Evolutionary conservation across 495 filamentous ascomycete species (phyloP).

Genomic region (Barbatosphaeria neglecta): DNA sequence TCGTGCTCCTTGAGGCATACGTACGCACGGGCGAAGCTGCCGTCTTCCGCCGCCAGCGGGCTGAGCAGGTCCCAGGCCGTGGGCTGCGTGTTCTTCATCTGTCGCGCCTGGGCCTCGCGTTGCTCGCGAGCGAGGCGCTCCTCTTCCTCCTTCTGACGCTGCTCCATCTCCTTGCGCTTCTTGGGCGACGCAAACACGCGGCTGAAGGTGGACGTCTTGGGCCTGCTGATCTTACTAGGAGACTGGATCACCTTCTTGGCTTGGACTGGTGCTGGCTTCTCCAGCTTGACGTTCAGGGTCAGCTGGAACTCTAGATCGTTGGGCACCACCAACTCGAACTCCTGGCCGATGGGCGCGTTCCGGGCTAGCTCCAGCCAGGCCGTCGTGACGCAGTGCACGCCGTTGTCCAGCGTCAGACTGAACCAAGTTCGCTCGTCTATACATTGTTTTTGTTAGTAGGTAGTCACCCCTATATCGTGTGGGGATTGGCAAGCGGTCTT

Average conservation of each 20-base stretch:
- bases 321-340: constrained; percentile 94
- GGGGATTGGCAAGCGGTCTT: constrained; percentile 27
- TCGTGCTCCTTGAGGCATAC: constrained; percentile 90
- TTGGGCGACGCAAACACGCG: constrained; percentile 87
- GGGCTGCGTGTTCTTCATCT: constrained; percentile 35
- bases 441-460: constrained; percentile 17
- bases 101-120: constrained; percentile 52
- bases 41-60: constrained; percentile 75
- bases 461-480: background rate
- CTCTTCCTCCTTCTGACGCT: constrained; percentile 64
- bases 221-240: constrained; percentile 46
- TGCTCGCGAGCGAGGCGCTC: constrained; percentile 54
- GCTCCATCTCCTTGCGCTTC: constrained; percentile 86
- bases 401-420: constrained; percentile 90
- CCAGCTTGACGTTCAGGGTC: constrained; percentile 88
- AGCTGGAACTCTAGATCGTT: constrained; percentile 96
- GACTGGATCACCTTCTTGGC: constrained; percentile 34
- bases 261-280: constrained; percentile 49
- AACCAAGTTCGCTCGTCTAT: constrained; percentile 83
- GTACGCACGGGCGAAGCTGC: constrained; percentile 87
- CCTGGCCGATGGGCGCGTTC: constrained; percentile 90
- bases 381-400: constrained; percentile 93
- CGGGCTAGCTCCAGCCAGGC: constrained; percentile 88
- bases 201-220: constrained; percentile 76
- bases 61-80: constrained; percentile 81